Base-by-base conservation (phyloP, 805 yeast species). In the Wickerhamiella bombiphila region DNA sequence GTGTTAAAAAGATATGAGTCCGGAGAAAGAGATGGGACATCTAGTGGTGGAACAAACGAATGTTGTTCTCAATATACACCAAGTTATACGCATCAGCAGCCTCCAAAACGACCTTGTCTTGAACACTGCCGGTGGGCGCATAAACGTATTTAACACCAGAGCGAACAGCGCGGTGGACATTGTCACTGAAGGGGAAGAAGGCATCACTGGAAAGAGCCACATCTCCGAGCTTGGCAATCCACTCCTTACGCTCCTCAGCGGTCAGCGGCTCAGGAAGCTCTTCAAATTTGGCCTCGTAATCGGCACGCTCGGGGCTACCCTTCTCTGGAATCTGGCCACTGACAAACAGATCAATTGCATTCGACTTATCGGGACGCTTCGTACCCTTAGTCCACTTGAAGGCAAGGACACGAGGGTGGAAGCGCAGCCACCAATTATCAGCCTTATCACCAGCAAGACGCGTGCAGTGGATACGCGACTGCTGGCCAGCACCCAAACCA, bases 101-200 rank as follows among this genome's bases (percentile, higher is more conserved):
- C 43, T 75, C 83, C 47, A 88, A 75, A 32, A 91, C 98, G 40
- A 86, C 94, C 67, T 80, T 77, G 65, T 91, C 99, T 83, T 83
- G 88, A 45, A 91, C 95, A 16, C 95, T 83, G 41, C 99, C 99
- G 36, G 93, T 74, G 42, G 99, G 94, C 37, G 99, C 98, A 54
- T 94, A 93, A 57, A 91, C 70, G 66, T 68, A 91, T 63, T 82
- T 83, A 52, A 86, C 99, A 60, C 99, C 99, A 15, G 93, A 79
- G 69, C 81, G 76, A 37, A 76, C 95, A 47, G 97, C 97, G 62
- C 99, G 76, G 74, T 88, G 85, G 51, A 91, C 94, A 58, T 91
- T 91, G 63, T 91, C 99, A 49, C 97, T 91, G 91, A 91, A 91
- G 64, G 99, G 99, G 93, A 91, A 91, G 75, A 91, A 91, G 21